Evolutionary conservation across 352 stramenopile species (phyloP).

Genomic region (Globisporangium barbulae): DNA sequence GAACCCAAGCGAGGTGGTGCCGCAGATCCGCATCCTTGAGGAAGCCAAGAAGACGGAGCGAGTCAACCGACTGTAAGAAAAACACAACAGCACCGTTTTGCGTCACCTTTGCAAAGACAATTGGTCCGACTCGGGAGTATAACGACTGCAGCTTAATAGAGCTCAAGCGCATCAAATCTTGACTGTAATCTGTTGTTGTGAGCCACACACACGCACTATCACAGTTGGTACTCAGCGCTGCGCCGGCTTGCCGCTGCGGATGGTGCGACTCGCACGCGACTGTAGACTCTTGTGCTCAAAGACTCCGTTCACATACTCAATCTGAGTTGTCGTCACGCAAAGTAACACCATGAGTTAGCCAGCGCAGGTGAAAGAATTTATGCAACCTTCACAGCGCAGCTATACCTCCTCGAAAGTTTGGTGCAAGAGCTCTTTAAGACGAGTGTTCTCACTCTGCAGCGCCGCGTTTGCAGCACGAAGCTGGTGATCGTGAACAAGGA

Average conservation of each 20-base stretch:
- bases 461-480: slow-evolving; percentile 21
- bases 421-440: slow-evolving; percentile 30
- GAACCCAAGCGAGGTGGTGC: slow-evolving; percentile 43
- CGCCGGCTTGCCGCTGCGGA: background rate
- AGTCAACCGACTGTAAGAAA: slow-evolving; percentile 19
- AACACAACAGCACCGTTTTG: background rate
- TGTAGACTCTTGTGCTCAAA: background rate
- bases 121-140: background rate
- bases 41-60: slow-evolving; percentile 57
- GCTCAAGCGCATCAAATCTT: background rate
- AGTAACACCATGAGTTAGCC: background rate
- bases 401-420: slow-evolving; percentile 25
- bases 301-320: slow-evolving; percentile 3
- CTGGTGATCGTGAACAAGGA: background rate
- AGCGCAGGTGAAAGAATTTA: slow-evolving; percentile 18
- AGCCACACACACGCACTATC: background rate
- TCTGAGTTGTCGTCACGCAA: slow-evolving; percentile 4
- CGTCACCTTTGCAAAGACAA: too few species aligned
- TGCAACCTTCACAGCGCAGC: background rate
- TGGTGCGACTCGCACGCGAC: background rate
- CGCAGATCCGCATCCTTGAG: slow-evolving; percentile 74
- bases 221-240: background rate
- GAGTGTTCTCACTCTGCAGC: slow-evolving; percentile 33
- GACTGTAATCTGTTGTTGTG: too few species aligned
- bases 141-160: background rate